Evolutionary conservation across 2,329 filamentous ascomycete genomes (phyloP), one percentile per base, ranked within the genome.

Genomic region (Fusarium sp.): DNA sequence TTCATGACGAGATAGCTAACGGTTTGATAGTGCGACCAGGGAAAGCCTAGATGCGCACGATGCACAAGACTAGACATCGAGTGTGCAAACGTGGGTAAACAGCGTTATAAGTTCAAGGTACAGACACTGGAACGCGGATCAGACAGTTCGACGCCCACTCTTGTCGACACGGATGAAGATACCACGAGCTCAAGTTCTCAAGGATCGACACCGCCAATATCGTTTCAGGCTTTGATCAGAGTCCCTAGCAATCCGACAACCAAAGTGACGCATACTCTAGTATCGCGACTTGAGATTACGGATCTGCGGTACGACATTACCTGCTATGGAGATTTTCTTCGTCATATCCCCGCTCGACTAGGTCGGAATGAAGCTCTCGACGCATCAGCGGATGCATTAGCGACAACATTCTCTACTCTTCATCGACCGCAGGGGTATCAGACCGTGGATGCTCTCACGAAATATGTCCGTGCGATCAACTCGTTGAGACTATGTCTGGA

Each of bases 31-130:
- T 86, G 84, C 58, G 83, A 86, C 58, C 79, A 84, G 66, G 77
- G 70, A 43, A 77, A 77, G 46, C 83, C 83, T 0, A 62, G 78
- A 6, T 86, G 84, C 53, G 77, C 82, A 2, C 77, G 84, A 77
- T 87, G 85, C 58, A 66, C 78, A 17, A 82, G 84, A 31, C 74
- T 85, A 6, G 73, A 77, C 8, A 80, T 86, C 4, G 68, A 73
- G 3, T 86, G 85, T 57, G 64, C 83, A 26, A 85, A 84, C 11
- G 79, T 79, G 5, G 85, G 85, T 5, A 76, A 83, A 70, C 78
- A 81, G 56, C 78, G 85, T 45, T 86, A 78, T 76, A 86, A 84
- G 74, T 86, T 86, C 74, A 82, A 84, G 63, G 77, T 84, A 26
- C 72, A 77, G 46, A 72, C 50, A 1, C 45, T 75, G 1, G 64